Percentiles rank a stretch among this genome's conserved stretches.
Evolutionary conservation across 768 basidiomycete species (phyloP).

Genomic region (Rhodotorula graminis): DNA sequence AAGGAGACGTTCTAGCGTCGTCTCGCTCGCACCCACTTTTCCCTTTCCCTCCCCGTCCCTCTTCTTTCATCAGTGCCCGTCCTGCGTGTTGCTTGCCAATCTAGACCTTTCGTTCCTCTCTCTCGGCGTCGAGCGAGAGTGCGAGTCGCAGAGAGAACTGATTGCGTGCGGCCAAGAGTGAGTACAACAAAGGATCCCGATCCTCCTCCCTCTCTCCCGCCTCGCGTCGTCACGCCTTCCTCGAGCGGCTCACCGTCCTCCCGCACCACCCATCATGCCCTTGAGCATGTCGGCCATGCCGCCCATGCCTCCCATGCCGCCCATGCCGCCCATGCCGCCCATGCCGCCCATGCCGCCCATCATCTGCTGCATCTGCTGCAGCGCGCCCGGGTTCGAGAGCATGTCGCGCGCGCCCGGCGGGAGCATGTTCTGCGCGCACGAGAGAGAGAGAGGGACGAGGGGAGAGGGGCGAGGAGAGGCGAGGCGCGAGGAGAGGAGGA

Average conservation of each 20-base stretch:
- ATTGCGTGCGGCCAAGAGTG: no score
- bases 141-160: no score
- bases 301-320: constrained; percentile 59
- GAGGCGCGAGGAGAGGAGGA: no score
- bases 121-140: no score
- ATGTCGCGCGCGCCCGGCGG: constrained; percentile 68
- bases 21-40: not conserved
- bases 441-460: not conserved
- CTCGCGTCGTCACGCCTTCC: no score
- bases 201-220: no score
- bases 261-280: constrained; percentile 50
- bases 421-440: constrained; percentile 66
- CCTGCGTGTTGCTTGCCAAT: not conserved
- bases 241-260: no score
- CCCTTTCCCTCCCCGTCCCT: not conserved
- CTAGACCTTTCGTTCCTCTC: not conserved
- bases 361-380: constrained; percentile 70
- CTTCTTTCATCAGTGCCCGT: no score
- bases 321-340: constrained; percentile 60
- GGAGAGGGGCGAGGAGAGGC: no score
- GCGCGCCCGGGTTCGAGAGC: constrained; percentile 28
- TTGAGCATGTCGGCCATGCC: constrained; percentile 62
- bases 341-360: constrained; percentile 76
- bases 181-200: no score
- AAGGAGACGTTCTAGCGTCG: not conserved